Conservation (phyloP, 495 filamentous ascomycete genomes). For the Neohortaea acidophila region DNA sequence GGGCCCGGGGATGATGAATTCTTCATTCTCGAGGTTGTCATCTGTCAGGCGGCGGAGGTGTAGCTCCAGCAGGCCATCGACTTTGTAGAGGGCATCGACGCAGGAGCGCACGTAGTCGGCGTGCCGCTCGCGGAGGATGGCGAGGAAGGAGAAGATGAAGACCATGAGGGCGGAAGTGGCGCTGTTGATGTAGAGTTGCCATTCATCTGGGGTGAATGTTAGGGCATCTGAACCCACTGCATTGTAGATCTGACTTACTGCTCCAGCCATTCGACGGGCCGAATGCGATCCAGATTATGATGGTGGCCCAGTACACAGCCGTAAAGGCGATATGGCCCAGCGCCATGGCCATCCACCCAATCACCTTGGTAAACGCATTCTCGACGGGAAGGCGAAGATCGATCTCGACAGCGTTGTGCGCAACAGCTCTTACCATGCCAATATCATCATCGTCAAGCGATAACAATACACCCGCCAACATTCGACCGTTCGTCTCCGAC, state of each 20-base stretch:
- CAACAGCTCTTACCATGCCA: too few species aligned
- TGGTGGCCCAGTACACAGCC: not conserved
- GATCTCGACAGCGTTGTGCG: too few species aligned
- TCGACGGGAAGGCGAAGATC: too few species aligned
- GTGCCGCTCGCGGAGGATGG: conserved; percentile 2
- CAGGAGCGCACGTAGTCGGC: not conserved
- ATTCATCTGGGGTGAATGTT: too few species aligned
- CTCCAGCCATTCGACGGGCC: not conserved
- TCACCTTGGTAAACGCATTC: too few species aligned
- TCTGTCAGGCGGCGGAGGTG: not conserved
- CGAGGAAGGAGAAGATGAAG: conserved; percentile 2
- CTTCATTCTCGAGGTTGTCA: not conserved
- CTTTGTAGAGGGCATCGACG: not conserved
- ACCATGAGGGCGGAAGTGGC: conserved; percentile 3
- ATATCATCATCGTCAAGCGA: too few species aligned
- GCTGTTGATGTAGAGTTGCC: conserved; percentile 1
- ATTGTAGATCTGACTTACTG: too few species aligned
- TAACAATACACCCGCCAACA: not conserved
- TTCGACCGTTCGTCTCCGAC: not conserved
- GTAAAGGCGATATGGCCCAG: too few species aligned
- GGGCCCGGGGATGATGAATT: not conserved
- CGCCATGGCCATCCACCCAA: too few species aligned
- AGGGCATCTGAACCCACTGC: too few species aligned
- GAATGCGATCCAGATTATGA: not conserved
- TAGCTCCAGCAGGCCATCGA: not conserved